phyloP scores from a whole-genome alignment of 495 filamentous ascomycete species.

The Sporormia fimetaria region DNA sequence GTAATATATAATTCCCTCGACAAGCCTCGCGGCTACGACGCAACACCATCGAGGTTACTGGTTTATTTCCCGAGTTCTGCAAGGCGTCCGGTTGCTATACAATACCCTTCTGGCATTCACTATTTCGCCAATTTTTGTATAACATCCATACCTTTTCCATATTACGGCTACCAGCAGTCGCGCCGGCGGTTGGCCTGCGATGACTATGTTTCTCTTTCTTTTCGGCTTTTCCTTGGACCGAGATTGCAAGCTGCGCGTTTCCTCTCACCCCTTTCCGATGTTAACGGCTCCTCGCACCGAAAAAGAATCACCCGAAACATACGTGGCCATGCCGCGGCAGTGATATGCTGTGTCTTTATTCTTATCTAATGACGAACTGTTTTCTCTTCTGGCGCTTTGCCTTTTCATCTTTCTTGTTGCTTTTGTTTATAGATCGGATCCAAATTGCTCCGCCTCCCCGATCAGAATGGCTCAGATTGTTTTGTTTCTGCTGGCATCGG shows the following conservation, averaged over 20 bases:
- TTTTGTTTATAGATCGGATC: too few relatives aligned
- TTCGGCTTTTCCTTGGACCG: not conserved
- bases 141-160: slow-evolving; percentile 15
- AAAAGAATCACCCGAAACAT: not conserved
- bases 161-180: not conserved
- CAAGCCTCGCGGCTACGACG: slow-evolving; percentile 11
- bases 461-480: too few relatives aligned
- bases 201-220: slow-evolving; percentile 4
- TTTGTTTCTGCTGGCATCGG: too few relatives aligned
- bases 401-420: too few relatives aligned
- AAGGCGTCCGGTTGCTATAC: slow-evolving; percentile 13
- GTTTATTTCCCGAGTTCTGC: slow-evolving; percentile 1
- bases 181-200: not conserved
- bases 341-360: slow-evolving; percentile 1
- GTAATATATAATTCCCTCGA: slow-evolving; percentile 22
- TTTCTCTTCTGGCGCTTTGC: too few relatives aligned
- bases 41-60: slow-evolving; percentile 5
- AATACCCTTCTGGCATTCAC: slow-evolving; percentile 23
- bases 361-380: slow-evolving; percentile 9
- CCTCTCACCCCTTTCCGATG: not conserved
- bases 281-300: not conserved
- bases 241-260: slow-evolving; percentile 8
- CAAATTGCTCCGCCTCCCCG: too few relatives aligned
- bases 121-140: slow-evolving; percentile 15
- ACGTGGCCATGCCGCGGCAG: slow-evolving; percentile 24